Evolutionary conservation across 2,329 filamentous ascomycete genomes (phyloP), one percentile per base, ranked within the genome.

Genomic region (Beauveria pseudobassiana): DNA sequence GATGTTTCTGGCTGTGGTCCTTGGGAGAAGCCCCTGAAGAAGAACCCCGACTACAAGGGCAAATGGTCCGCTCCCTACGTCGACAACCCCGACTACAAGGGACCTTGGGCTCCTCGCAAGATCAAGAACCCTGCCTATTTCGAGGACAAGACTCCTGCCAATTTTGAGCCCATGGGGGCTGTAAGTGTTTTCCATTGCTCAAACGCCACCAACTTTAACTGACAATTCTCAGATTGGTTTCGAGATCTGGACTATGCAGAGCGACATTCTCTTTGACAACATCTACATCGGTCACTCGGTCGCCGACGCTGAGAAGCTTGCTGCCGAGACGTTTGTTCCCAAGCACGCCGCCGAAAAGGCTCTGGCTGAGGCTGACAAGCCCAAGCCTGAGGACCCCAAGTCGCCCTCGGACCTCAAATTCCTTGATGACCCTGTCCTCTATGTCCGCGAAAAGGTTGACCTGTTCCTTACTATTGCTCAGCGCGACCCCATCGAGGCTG

Each of bases 161-260:
- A 96, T 86, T 90, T 99, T 73, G 95, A 99, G 84, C 93, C 95
- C 68, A 98, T 99, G 77, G 95, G 95, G 73, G 93, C 91, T 81
- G 89, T 93, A 83, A 87, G 89, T 89, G 50, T 34, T 89, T 51
- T 28, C 26, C 38, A 1, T 5, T 3, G 5, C 12, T 16, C 20
- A 38, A 14, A 38, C 34, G 34, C 12, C 34, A 38, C 14, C 34
- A 12, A 38, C 34, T 38, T 38, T 14, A 12, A 66, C 69, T 72
- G 64, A 67, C 58, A 34, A 24, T 42, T 28, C 16, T 52, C 72
- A 92, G 89, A 93, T 98, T 79, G 95, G 95, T 70, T 98, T 98
- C 73, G 95, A 99, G 79, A 93, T 99, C 80, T 99, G 95, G 95
- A 98, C 95, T 71, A 99, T 99, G 95, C 93, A 97, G 80, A 96